Evolutionary conservation across 2,329 filamentous ascomycete species (phyloP).

Genomic region (Phialocephala sp.): DNA sequence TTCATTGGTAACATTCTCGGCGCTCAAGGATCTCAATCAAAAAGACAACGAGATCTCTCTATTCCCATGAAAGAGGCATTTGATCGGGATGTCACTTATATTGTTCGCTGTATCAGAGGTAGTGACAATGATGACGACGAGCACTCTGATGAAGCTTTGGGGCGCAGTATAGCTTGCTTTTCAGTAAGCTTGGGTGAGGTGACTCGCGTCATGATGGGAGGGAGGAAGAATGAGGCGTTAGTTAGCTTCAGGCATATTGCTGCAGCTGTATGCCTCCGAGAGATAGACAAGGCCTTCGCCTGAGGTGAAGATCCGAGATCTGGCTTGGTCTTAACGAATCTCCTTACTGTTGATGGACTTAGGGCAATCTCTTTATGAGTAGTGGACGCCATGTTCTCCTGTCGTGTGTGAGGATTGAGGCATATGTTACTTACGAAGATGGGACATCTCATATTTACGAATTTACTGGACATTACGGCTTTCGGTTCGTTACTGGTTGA

Average conservation of each 20-base stretch:
- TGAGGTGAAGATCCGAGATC: background rate
- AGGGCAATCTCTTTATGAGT: background rate
- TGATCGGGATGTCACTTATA: conserved; percentile 47
- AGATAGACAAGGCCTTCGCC: conserved; percentile 48
- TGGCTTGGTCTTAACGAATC: background rate
- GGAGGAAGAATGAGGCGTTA: conserved; percentile 44
- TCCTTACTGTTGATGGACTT: background rate
- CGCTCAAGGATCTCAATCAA: conserved; percentile 48
- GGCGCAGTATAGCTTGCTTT: conserved; percentile 56
- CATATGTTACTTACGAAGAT: too few relatives aligned
- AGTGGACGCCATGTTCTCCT: background rate
- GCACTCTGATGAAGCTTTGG: conserved; percentile 48
- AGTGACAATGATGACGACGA: conserved; percentile 45
- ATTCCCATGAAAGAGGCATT: conserved; percentile 51
- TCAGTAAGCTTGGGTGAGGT: conserved; percentile 48
- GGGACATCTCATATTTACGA: too few relatives aligned
- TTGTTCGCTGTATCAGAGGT: conserved; percentile 49
- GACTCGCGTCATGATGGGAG: conserved; percentile 30
- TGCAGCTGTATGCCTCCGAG: conserved; percentile 54
- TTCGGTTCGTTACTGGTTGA: too few relatives aligned
- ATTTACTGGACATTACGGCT: too few relatives aligned
- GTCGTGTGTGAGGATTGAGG: background rate
- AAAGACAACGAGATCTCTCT: conserved; percentile 48
- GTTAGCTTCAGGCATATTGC: conserved; percentile 59
- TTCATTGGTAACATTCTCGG: conserved; percentile 64